phyloP scores from a whole-genome alignment of 2,329 filamentous ascomycete genomes.

The Xylaria arbuscula region DNA sequence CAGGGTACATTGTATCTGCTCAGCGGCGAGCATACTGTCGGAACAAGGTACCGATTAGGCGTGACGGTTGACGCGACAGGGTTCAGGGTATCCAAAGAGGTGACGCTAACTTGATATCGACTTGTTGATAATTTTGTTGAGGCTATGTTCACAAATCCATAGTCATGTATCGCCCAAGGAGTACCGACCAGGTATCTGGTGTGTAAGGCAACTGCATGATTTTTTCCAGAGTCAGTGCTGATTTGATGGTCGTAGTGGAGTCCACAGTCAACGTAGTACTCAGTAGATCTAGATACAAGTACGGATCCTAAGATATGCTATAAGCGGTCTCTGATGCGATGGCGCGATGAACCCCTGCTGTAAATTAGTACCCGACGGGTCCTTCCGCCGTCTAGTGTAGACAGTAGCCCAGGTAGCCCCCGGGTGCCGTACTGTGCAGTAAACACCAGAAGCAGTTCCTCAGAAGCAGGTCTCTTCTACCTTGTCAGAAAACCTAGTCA shows the following conservation, averaged over 20 bases:
- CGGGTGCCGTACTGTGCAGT: not conserved
- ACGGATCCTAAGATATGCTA: not conserved
- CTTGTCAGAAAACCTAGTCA: not conserved
- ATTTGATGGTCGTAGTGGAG: not conserved
- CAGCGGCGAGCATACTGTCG: constrained; percentile 4
- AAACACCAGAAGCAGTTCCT: not conserved
- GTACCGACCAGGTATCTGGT: not conserved
- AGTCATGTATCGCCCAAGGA: not conserved
- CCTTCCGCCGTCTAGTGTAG: too few species aligned
- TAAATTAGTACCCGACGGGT: not conserved
- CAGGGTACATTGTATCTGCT: not conserved
- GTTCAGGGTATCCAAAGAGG: not conserved
- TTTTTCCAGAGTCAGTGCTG: not conserved
- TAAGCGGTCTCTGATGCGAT: not conserved
- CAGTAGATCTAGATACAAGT: not conserved
- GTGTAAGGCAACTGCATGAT: not conserved
- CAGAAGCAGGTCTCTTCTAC: not conserved
- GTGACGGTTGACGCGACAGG: constrained; percentile 1
- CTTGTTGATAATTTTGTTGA: not conserved
- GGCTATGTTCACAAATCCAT: constrained; percentile 19
- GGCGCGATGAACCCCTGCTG: not conserved
- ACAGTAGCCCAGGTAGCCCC: too few species aligned
- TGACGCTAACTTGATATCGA: constrained; percentile 5
- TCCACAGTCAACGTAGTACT: not conserved
- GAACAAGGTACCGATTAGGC: not conserved